A percentile compares a stretch with the other conserved stretches of the same genome.
Conservation (phyloP, 257 asterid genomes). For the Scutellaria barbata region DNA sequence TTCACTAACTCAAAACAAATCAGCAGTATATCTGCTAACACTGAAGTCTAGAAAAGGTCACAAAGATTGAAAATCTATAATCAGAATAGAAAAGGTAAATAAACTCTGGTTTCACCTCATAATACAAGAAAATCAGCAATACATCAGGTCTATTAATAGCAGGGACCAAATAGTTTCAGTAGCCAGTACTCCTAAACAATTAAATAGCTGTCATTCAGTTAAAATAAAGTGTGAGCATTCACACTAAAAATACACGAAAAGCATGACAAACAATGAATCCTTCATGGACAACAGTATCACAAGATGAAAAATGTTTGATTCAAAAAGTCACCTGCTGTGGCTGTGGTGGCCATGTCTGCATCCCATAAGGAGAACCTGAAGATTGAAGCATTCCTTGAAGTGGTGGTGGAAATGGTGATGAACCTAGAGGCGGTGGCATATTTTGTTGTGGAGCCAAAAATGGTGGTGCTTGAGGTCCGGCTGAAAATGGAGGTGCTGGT, state of each 20-base stretch:
- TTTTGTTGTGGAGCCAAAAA: slow-evolving; percentile 55
- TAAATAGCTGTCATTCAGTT: neutral
- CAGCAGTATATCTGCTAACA: neutral
- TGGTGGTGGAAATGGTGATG: slow-evolving; percentile 64
- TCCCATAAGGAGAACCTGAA: slow-evolving; percentile 64
- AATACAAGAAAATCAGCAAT: neutral
- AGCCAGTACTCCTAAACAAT: neutral
- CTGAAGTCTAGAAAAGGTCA: neutral
- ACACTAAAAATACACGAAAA: slow-evolving; percentile 14
- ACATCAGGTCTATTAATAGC: neutral
- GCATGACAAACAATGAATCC: slow-evolving; percentile 16
- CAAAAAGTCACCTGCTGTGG: slow-evolving; percentile 65
- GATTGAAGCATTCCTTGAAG: slow-evolving; percentile 56
- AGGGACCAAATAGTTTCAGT: neutral
- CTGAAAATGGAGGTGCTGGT: slow-evolving; percentile 44
- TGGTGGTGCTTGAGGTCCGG: slow-evolving; percentile 35
- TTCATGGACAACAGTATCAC: neutral
- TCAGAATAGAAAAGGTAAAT: slow-evolving; percentile 1
- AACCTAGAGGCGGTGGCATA: slow-evolving; percentile 59
- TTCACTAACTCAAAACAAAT: slow-evolving; percentile 8
- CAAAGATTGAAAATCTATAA: neutral
- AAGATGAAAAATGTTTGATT: slow-evolving; percentile 4
- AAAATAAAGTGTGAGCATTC: slow-evolving; percentile 10
- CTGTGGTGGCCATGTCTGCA: slow-evolving; percentile 72
- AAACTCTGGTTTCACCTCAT: neutral